A percentile compares a stretch with the other conserved stretches of the same genome.
phyloP scores from a whole-genome alignment of 2,329 filamentous ascomycete species.

The Alternaria gansuensis region DNA sequence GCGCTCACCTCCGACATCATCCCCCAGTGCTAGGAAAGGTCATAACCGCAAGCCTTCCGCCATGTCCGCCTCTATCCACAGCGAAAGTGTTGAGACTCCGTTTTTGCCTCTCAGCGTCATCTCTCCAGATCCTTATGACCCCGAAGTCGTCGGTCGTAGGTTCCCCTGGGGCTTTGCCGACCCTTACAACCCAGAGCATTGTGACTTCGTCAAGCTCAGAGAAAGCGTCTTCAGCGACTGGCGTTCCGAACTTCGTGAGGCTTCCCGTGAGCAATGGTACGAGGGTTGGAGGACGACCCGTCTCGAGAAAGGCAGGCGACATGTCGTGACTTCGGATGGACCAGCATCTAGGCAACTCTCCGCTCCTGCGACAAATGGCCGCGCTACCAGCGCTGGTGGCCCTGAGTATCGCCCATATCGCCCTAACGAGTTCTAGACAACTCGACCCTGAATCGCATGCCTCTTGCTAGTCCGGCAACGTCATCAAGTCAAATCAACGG shows the following conservation, averaged over 20 bases:
- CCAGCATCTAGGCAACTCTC: slow-evolving; percentile 38
- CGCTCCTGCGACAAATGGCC: slow-evolving; percentile 41
- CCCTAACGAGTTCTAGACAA: slow-evolving; percentile 29
- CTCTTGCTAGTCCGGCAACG: neutral
- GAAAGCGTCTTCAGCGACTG: slow-evolving; percentile 94
- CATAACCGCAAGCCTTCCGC: slow-evolving; percentile 55
- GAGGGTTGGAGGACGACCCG: slow-evolving; percentile 85
- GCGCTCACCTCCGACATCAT: slow-evolving; percentile 47
- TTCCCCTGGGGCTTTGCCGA: slow-evolving; percentile 98
- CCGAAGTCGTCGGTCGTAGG: slow-evolving; percentile 78
- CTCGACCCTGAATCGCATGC: neutral
- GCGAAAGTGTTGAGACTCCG: slow-evolving; percentile 61
- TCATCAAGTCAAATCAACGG: neutral
- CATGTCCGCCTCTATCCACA: slow-evolving; percentile 51
- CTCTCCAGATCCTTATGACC: slow-evolving; percentile 90
- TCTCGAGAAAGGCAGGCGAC: slow-evolving; percentile 49
- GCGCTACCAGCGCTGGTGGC: slow-evolving; percentile 45
- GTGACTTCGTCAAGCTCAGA: slow-evolving; percentile 90
- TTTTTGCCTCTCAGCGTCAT: slow-evolving; percentile 91
- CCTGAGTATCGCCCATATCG: slow-evolving; percentile 42
- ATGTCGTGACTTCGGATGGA: slow-evolving; percentile 44
- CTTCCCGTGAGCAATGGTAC: slow-evolving; percentile 92
- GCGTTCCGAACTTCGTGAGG: slow-evolving; percentile 88
- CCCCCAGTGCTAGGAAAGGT: slow-evolving; percentile 42
- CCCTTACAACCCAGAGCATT: slow-evolving; percentile 89